Conservation (phyloP, 495 filamentous ascomycete species). For the Melanomma pulvis-pyrius region DNA sequence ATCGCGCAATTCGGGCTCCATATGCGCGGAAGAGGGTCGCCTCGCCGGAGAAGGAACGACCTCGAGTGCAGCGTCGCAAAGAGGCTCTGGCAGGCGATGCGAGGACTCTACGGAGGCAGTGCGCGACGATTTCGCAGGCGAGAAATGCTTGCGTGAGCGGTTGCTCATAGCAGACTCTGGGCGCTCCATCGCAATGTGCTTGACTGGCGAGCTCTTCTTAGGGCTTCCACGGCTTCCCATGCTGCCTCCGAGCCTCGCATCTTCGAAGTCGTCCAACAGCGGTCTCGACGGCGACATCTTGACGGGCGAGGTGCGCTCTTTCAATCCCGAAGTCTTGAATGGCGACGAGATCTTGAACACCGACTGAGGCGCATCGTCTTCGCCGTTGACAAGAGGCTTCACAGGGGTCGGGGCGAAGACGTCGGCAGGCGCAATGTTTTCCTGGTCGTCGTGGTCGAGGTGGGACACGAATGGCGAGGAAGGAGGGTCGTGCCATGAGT, state of each 20-base stretch:
- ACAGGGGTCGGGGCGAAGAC: slow-evolving; percentile 21
- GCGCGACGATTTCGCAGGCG: slow-evolving; percentile 29
- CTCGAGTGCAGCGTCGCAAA: background rate
- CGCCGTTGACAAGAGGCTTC: slow-evolving; percentile 10
- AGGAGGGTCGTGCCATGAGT: slow-evolving; percentile 41
- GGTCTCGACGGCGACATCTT: slow-evolving; percentile 27
- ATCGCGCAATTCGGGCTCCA: slow-evolving; percentile 39
- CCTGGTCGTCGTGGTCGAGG: slow-evolving; percentile 40
- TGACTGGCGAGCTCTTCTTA: slow-evolving; percentile 34
- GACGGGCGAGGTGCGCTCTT: slow-evolving; percentile 16
- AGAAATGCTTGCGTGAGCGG: slow-evolving; percentile 12
- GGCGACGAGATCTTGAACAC: slow-evolving; percentile 33
- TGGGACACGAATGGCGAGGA: slow-evolving; percentile 46
- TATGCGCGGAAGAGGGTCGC: slow-evolving; percentile 4
- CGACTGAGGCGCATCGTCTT: slow-evolving; percentile 26
- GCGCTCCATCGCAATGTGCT: slow-evolving; percentile 8
- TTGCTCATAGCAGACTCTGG: slow-evolving; percentile 25
- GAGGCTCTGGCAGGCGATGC: background rate
- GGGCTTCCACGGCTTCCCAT: slow-evolving; percentile 10
- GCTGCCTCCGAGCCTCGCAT: background rate
- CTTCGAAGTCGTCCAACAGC: slow-evolving; percentile 17
- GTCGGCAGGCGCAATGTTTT: slow-evolving; percentile 35
- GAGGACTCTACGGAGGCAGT: slow-evolving; percentile 23
- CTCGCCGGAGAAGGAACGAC: slow-evolving; percentile 1
- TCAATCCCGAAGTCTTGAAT: slow-evolving; percentile 20